phyloP scores from a whole-genome alignment of 139 green algal genomes.

The Asterochloris erici region DNA sequence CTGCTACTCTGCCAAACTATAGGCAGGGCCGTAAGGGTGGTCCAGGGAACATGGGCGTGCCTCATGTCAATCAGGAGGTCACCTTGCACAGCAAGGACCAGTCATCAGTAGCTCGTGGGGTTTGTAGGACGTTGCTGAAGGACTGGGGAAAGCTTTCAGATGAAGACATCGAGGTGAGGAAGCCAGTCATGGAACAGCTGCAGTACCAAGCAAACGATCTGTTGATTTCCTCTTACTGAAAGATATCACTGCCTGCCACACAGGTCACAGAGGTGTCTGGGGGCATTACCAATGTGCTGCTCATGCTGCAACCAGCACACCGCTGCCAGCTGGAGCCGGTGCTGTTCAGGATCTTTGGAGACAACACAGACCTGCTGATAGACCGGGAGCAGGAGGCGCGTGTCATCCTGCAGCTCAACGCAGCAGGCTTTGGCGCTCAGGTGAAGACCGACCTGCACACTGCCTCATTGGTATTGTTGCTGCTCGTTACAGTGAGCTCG shows the following conservation, averaged over 20 bases:
- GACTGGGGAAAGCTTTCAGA: constrained; percentile 25
- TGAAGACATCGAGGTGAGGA: constrained; percentile 22
- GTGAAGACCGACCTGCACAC: constrained; percentile 18
- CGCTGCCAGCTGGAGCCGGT: constrained; percentile 38
- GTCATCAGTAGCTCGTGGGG: too few species aligned
- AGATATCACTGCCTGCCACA: neutral
- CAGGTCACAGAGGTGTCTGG: constrained; percentile 69
- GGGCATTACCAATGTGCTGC: constrained; percentile 86
- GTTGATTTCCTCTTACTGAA: neutral
- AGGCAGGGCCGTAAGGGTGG: too few species aligned
- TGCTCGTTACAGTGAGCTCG: too few species aligned
- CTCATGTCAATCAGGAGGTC: too few species aligned
- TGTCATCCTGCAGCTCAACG: constrained; percentile 54
- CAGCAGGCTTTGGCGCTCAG: constrained; percentile 72
- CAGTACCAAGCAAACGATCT: neutral
- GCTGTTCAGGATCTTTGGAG: constrained; percentile 84
- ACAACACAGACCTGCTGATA: constrained; percentile 85
- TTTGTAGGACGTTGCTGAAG: constrained; percentile 36
- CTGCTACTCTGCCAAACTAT: too few species aligned
- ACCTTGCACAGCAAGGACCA: too few species aligned
- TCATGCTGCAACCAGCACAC: constrained; percentile 47
- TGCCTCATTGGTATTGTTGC: too few species aligned
- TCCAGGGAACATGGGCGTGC: too few species aligned
- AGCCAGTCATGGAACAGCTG: neutral
- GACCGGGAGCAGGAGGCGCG: constrained; percentile 65